phyloP scores from a whole-genome alignment of 2,329 filamentous ascomycete genomes.

The Ophiosphaerella narmari region DNA sequence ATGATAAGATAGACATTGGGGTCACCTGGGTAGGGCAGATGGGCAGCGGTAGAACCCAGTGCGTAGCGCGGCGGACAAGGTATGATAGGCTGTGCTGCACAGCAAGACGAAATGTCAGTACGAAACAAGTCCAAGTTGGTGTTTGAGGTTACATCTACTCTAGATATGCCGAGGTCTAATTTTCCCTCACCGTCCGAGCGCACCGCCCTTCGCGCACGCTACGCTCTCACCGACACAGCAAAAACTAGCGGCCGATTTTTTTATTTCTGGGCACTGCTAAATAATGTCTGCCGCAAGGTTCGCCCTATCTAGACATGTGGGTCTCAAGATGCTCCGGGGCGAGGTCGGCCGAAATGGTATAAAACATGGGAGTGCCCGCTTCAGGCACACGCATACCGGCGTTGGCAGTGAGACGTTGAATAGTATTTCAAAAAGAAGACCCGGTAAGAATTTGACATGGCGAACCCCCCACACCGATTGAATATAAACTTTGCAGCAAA shows the following conservation, averaged over 20 bases:
- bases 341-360: conserved; percentile 27
- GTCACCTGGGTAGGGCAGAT: conserved; percentile 1
- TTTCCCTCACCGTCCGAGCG: conserved; percentile 16
- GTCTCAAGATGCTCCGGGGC: conserved; percentile 18
- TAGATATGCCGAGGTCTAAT: conserved; percentile 17
- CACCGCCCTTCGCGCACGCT: conserved; percentile 6
- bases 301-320: conserved; percentile 34
- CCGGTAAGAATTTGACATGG: conserved; percentile 13
- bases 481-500: background rate
- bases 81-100: too few species aligned
- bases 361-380: conserved; percentile 10
- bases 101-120: background rate
- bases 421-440: conserved; percentile 19
- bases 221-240: conserved; percentile 20
- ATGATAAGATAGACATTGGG: conserved; percentile 15
- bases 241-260: conserved; percentile 14
- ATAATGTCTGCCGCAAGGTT: conserved; percentile 32
- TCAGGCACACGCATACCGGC: conserved; percentile 4
- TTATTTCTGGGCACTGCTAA: conserved; percentile 17
- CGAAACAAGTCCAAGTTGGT: background rate
- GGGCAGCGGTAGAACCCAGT: background rate
- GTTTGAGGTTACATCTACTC: too few species aligned
- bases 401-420: conserved; percentile 4
- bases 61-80: background rate
- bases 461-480: too few species aligned